Evolutionary conservation across 768 basidiomycete species (phyloP).

Genomic region (Lentinus brumalis): DNA sequence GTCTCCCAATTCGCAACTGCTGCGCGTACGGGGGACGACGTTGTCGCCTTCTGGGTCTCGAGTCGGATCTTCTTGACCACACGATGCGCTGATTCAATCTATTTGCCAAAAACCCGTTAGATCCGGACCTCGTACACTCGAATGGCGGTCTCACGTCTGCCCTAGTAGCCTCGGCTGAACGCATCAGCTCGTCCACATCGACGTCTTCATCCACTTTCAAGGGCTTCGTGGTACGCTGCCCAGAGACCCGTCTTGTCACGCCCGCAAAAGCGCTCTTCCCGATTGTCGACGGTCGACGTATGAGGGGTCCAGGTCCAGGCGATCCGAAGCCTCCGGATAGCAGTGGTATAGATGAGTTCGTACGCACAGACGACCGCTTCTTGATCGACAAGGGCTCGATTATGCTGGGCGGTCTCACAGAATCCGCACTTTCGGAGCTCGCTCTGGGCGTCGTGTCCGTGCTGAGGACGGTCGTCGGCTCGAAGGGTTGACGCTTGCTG

Average conservation of each 20-base stretch:
- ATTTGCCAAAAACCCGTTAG: slow-evolving; percentile 8
- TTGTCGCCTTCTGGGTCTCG: slow-evolving; percentile 53
- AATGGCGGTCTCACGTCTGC: slow-evolving; percentile 57
- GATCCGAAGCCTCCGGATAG: not conserved
- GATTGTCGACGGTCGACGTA: slow-evolving; percentile 44
- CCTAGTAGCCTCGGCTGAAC: slow-evolving; percentile 54
- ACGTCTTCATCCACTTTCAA: slow-evolving; percentile 11
- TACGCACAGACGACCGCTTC: slow-evolving; percentile 73
- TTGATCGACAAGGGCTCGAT: slow-evolving; percentile 84
- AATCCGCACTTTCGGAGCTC: slow-evolving; percentile 31
- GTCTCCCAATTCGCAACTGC: slow-evolving; percentile 19
- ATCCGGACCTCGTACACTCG: not conserved
- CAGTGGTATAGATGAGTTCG: slow-evolving; percentile 28
- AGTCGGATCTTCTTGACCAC: slow-evolving; percentile 75
- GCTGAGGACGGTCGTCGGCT: slow-evolving; percentile 45
- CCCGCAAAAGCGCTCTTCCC: slow-evolving; percentile 24
- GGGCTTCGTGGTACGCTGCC: slow-evolving; percentile 13
- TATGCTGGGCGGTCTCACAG: slow-evolving; percentile 39
- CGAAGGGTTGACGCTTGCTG: slow-evolving; percentile 71
- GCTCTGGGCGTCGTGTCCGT: slow-evolving; percentile 56
- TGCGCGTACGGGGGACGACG: slow-evolving; percentile 16
- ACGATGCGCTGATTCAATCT: slow-evolving; percentile 75
- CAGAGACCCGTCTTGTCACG: slow-evolving; percentile 25
- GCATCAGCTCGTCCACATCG: slow-evolving; percentile 42
- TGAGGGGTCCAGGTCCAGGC: slow-evolving; percentile 29